Evolutionary conservation across 306 rosid species (phyloP).

Genomic region (Boehmeria nivea): DNA sequence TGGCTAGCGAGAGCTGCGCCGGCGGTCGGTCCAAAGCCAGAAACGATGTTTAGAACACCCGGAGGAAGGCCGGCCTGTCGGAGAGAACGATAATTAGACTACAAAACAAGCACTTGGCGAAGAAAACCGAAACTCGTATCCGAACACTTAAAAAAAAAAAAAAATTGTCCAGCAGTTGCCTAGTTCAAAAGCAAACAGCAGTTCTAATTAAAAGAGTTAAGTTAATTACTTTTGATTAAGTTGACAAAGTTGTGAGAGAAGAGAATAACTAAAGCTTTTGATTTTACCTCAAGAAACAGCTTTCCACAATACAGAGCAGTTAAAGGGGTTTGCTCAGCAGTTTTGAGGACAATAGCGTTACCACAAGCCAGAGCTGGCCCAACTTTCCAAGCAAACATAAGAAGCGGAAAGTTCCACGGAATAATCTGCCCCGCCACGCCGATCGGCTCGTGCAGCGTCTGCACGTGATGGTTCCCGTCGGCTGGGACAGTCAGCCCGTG

Average conservation of each 20-base stretch:
- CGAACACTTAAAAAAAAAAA: neutral
- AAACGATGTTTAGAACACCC: slow-evolving; percentile 78
- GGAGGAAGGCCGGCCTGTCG: slow-evolving; percentile 94
- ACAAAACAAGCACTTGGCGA: neutral
- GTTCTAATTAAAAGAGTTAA: too few relatives aligned
- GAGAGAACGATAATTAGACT: too few relatives aligned
- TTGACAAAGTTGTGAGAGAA: neutral
- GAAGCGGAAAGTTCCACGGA: slow-evolving; percentile 94
- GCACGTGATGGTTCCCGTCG: slow-evolving; percentile 79
- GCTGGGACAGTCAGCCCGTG: slow-evolving; percentile 90
- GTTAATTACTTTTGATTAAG: neutral
- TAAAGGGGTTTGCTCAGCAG: slow-evolving; percentile 88
- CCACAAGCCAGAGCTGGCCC: slow-evolving; percentile 98
- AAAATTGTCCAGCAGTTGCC: neutral
- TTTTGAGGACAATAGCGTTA: slow-evolving; percentile 70
- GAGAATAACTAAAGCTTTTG: neutral
- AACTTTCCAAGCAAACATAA: slow-evolving; percentile 96
- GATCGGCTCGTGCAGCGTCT: slow-evolving; percentile 84
- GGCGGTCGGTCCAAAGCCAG: slow-evolving; percentile 84
- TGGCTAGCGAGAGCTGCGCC: slow-evolving; percentile 94
- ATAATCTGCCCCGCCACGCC: slow-evolving; percentile 96
- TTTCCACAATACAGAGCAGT: slow-evolving; percentile 72
- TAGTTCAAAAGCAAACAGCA: too few relatives aligned
- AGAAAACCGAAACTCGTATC: too few relatives aligned
- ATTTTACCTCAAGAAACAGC: slow-evolving; percentile 65